phyloP scores from a whole-genome alignment of 1,139 yeast genomes.

The Suhomyces bolitotheri region DNA sequence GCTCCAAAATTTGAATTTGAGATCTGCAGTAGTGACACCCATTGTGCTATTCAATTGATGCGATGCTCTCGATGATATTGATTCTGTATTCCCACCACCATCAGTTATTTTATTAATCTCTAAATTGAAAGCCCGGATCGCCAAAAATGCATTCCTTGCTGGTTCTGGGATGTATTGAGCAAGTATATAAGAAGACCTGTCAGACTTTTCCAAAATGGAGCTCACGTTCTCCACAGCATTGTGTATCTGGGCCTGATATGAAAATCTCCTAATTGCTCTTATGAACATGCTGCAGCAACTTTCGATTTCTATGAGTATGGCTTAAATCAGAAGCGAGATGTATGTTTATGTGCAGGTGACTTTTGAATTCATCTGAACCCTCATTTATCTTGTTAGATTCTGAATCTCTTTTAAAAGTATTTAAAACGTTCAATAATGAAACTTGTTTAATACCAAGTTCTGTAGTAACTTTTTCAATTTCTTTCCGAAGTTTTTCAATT shows the following conservation, averaged over 20 bases:
- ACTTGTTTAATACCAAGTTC: no score
- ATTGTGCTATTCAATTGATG: slow-evolving; percentile 29
- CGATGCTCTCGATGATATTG: slow-evolving; percentile 35
- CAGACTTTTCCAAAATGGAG: slow-evolving; percentile 45
- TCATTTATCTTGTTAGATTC: no score
- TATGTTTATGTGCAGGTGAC: background rate
- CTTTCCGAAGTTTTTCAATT: no score
- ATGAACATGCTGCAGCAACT: no score
- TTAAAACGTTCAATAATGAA: no score
- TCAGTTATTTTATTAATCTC: slow-evolving; percentile 64
- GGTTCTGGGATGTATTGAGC: slow-evolving; percentile 72
- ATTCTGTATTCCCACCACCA: slow-evolving; percentile 40
- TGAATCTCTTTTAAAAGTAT: no score
- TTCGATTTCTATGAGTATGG: background rate
- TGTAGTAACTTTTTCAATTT: no score
- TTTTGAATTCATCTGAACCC: no score
- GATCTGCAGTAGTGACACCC: slow-evolving; percentile 50
- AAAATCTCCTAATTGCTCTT: slow-evolving; percentile 7
- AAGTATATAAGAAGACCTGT: slow-evolving; percentile 65
- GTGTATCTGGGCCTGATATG: slow-evolving; percentile 25
- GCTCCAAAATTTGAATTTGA: slow-evolving; percentile 65
- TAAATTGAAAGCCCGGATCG: slow-evolving; percentile 65
- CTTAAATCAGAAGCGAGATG: background rate
- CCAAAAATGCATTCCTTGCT: slow-evolving; percentile 65
- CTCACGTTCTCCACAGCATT: slow-evolving; percentile 48